phyloP scores from a whole-genome alignment of 371 early-diverging fungal genomes.

The Saksenaea oblongispora region DNA sequence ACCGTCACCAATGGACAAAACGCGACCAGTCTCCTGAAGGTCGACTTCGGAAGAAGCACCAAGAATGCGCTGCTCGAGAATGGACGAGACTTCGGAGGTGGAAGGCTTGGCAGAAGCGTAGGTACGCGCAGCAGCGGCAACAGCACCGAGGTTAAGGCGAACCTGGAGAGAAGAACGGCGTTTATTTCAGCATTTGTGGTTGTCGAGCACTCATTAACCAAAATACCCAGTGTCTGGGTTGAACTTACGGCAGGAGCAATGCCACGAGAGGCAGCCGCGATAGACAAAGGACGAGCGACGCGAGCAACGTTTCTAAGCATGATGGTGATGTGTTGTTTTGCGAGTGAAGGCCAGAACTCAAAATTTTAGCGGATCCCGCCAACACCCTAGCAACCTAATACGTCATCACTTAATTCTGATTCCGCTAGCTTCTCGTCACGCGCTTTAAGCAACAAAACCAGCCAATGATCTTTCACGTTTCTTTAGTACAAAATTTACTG shows the following conservation, averaged over 20 bases:
- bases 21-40: conserved; percentile 96
- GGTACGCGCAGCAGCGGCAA: conserved; percentile 43
- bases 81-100: conserved; percentile 87
- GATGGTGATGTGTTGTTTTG: conserved; percentile 6
- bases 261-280: conserved; percentile 33
- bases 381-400: background rate
- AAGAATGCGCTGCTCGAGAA: conserved; percentile 92
- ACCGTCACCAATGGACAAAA: conserved; percentile 98
- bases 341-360: conserved; percentile 11
- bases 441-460: too few species aligned
- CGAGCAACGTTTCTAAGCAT: conserved; percentile 60
- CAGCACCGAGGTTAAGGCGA: conserved; percentile 57
- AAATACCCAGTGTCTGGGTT: background rate
- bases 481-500: too few species aligned
- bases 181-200: background rate
- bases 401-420: background rate
- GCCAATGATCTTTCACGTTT: too few species aligned
- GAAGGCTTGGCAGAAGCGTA: conserved; percentile 67
- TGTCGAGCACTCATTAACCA: background rate
- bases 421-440: too few species aligned
- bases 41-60: conserved; percentile 81
- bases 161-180: conserved; percentile 14
- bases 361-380: background rate
- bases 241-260: conserved; percentile 52
- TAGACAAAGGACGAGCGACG: conserved; percentile 47